Conservation (phyloP, 305 asterid genomes). For the Fraxinus velutina region DNA sequence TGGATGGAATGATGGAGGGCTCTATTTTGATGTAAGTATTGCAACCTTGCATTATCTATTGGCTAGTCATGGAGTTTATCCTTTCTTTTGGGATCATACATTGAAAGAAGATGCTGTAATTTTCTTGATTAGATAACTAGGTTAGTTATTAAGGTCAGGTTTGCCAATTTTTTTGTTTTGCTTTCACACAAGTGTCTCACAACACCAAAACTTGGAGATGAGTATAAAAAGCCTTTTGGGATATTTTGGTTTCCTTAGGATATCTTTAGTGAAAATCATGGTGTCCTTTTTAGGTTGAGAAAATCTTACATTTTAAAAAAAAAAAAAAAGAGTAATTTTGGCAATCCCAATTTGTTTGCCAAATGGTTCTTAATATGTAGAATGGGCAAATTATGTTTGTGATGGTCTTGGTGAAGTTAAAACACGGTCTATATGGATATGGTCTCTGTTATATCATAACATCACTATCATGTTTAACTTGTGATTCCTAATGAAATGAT, state of each 20-base stretch:
- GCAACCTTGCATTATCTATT: constrained; percentile 17
- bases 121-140: background rate
- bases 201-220: background rate
- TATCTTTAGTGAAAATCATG: background rate
- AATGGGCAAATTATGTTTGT: background rate
- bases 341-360: background rate
- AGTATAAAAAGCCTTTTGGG: background rate
- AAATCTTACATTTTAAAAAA: background rate
- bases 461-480: constrained; percentile 21
- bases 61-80: background rate
- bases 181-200: background rate
- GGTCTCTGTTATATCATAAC: background rate
- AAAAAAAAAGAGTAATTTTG: background rate
- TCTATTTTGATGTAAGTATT: constrained; percentile 67
- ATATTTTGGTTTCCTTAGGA: background rate
- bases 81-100: background rate
- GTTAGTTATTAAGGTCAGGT: background rate
- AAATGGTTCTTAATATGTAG: background rate
- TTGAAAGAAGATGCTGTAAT: background rate
- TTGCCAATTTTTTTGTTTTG: background rate
- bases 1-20: constrained; percentile 92
- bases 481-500: constrained; percentile 18
- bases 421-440: background rate
- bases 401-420: background rate
- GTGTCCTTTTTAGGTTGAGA: background rate